Evolutionary conservation across 1,284 basidiomycete species (phyloP).

Genomic region (Irpex lacteus): DNA sequence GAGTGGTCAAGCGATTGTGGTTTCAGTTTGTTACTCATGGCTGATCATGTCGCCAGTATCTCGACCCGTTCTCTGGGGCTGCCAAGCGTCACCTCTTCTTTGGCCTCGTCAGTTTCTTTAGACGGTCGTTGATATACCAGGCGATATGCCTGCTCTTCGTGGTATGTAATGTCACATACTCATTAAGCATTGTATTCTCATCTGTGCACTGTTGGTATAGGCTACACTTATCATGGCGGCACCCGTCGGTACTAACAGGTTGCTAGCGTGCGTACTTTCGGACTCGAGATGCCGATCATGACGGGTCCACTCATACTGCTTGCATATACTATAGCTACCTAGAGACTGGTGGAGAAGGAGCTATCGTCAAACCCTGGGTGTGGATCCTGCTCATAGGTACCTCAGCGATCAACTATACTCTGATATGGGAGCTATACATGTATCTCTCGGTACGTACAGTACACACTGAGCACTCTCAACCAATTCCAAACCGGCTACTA

Average conservation of each 20-base stretch:
- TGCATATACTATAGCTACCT: slow-evolving; percentile 34
- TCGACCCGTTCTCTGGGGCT: slow-evolving; percentile 28
- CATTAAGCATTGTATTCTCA: neutral
- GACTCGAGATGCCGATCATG: neutral
- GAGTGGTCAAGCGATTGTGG: slow-evolving; percentile 1
- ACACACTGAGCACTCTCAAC: neutral
- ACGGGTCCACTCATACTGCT: neutral
- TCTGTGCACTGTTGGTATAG: slow-evolving; percentile 1
- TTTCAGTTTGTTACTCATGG: too few species aligned
- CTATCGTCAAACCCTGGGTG: slow-evolving; percentile 46
- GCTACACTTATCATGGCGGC: slow-evolving; percentile 33
- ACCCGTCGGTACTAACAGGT: slow-evolving; percentile 44
- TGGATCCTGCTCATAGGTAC: slow-evolving; percentile 64
- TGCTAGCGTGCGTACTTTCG: slow-evolving; percentile 28
- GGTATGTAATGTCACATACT: neutral
- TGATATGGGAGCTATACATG: slow-evolving; percentile 37
- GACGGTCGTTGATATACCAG: slow-evolving; percentile 15
- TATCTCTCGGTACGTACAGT: slow-evolving; percentile 24
- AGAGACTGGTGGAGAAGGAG: slow-evolving; percentile 35
- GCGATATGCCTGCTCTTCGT: slow-evolving; percentile 13
- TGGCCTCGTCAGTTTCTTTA: slow-evolving; percentile 14
- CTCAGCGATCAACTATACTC: slow-evolving; percentile 44
- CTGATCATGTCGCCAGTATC: too few species aligned
- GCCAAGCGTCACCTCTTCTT: slow-evolving; percentile 11
- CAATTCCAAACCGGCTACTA: too few species aligned